Percentiles rank a stretch among this genome's conserved stretches.
phyloP scores from a whole-genome alignment of 108 stramenopile species.

The Nitzschia sp. region DNA sequence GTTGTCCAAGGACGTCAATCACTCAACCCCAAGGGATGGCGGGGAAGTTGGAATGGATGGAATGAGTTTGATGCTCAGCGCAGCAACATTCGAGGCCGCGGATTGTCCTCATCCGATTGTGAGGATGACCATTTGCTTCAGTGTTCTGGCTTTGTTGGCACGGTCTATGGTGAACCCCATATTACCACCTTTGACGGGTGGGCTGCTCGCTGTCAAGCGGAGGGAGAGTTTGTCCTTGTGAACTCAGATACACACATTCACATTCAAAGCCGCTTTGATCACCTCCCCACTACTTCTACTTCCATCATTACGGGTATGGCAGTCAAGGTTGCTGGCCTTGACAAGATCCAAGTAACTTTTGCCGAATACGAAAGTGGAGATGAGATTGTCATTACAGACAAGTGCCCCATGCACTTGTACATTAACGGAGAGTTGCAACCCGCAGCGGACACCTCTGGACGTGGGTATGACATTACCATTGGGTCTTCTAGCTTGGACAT shows the following conservation, averaged over 20 bases:
- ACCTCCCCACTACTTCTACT: background rate
- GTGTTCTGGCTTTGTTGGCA: background rate
- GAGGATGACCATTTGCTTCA: background rate
- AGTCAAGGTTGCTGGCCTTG: background rate
- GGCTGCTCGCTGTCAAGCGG: background rate
- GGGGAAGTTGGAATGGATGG: too few species aligned
- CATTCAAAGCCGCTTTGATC: background rate
- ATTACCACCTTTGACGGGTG: background rate
- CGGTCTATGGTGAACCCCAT: background rate
- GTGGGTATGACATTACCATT: background rate
- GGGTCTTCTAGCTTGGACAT: background rate
- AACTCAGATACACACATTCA: background rate
- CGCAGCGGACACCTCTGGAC: background rate
- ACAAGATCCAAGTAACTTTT: conserved; percentile 3
- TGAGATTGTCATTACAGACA: background rate
- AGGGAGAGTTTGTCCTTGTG: background rate
- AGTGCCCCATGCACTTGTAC: background rate
- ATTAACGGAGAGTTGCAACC: background rate
- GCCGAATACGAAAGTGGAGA: background rate
- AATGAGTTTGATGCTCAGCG: too few species aligned
- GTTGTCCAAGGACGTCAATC: too few species aligned
- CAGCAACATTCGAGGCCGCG: too few species aligned
- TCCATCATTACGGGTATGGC: background rate
- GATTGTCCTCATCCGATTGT: too few species aligned
- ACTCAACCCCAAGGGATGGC: too few species aligned